These are phyloP conservation scores for Xylaria palmicola DNA, from an alignment of 495 filamentous ascomycete species.

Conservation along the genomic window DNA sequence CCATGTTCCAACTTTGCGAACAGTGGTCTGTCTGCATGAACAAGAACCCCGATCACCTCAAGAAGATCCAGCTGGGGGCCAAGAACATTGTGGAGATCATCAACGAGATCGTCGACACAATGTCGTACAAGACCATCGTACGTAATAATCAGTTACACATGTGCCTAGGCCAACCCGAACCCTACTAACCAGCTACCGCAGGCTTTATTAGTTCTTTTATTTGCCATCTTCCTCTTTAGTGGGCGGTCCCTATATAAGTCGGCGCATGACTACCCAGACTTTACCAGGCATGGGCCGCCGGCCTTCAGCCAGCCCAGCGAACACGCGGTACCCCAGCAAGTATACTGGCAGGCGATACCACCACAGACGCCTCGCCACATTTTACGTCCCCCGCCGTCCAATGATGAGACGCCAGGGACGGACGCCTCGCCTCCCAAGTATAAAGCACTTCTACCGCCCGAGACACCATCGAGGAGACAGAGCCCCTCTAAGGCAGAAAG, in stretches of 20 bases:
- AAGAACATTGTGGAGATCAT: slow-evolving; percentile 47
- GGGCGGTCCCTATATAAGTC: slow-evolving; percentile 30
- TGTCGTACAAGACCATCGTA: slow-evolving; percentile 59
- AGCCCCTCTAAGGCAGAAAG: slow-evolving; percentile 48
- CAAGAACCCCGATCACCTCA: slow-evolving; percentile 42
- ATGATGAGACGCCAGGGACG: slow-evolving; percentile 42
- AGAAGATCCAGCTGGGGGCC: slow-evolving; percentile 41
- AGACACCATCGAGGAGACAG: slow-evolving; percentile 38
- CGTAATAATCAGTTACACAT: slow-evolving; percentile 49
- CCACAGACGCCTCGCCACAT: slow-evolving; percentile 41
- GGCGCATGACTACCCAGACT: slow-evolving; percentile 24
- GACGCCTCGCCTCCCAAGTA: slow-evolving; percentile 37
- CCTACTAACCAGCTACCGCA: slow-evolving; percentile 26
- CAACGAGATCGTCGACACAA: slow-evolving; percentile 46
- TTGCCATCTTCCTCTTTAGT: slow-evolving; percentile 55
- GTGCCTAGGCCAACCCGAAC: background rate
- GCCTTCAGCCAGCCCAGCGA: slow-evolving; percentile 20
- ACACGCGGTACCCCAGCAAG: slow-evolving; percentile 34
- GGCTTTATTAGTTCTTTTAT: slow-evolving; percentile 56
- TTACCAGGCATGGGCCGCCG: slow-evolving; percentile 22
- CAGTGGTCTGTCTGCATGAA: slow-evolving; percentile 88
- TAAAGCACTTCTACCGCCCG: slow-evolving; percentile 36
- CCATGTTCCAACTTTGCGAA: slow-evolving; percentile 68
- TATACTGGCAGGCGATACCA: slow-evolving; percentile 45
- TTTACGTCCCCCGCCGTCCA: slow-evolving; percentile 26